Evolutionary conservation across 352 stramenopile species (phyloP), one percentile per base, ranked within the genome.

Genomic region (Pythium biforme): DNA sequence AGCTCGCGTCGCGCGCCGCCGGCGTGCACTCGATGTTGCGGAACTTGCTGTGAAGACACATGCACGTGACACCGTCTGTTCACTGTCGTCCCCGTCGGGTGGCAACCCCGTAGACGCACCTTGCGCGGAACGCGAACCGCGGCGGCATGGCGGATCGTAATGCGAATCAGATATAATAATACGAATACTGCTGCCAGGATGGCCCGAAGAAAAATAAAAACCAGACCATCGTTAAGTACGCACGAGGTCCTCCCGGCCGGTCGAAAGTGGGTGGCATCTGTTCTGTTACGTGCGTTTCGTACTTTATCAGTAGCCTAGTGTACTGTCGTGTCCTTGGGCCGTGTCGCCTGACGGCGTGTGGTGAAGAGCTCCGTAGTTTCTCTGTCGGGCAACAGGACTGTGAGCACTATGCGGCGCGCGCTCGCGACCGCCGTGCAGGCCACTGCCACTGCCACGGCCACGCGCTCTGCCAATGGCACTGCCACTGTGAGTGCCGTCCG

Each of bases 11-110:
- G 20, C 73, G 74, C 33, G 77, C 57, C 25, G 77, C 63, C 25
- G 60, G 59, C 58, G 73, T 72, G 71, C 77, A 88, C 70, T 92
- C 82, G 31, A 92, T 62, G 66, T 92, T 92, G 59, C 85, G 82
- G 62, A 90, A 89, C 64, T 94, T 94, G 63, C 85, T 94, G 63
- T 33, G 22, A 47, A n/a, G 2, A 12, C 40, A 46, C 40, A 33
- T 19, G 7, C 5, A 31, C 20, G 46, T 27, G 25, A 39, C 25
- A 54, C 26, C 29, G 11, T 10, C 19, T 10, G n/a, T n/a, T n/a
- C n/a, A n/a, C n/a, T n/a, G n/a, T n/a, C n/a, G n/a, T n/a, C n/a
- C n/a, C n/a, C n/a, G n/a, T n/a, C n/a, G n/a, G n/a, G n/a, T n/a
- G n/a, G n/a, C n/a, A n/a, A n/a, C n/a, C n/a, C n/a, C n/a, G n/a